Conservation (phyloP, 768 basidiomycete species). For the Boletus barrowsii region DNA sequence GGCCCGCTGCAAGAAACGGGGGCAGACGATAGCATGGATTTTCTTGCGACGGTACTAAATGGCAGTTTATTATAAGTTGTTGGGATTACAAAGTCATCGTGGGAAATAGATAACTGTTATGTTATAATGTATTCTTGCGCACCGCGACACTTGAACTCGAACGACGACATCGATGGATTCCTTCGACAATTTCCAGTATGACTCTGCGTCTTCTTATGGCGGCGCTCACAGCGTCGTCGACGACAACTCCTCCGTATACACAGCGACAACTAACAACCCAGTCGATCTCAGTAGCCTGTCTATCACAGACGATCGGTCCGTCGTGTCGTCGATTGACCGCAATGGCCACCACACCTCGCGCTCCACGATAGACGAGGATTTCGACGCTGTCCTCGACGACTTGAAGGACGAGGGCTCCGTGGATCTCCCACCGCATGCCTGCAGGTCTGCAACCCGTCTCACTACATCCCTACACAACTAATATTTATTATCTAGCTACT, state of each 20-base stretch:
- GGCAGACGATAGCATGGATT: conserved; percentile 43
- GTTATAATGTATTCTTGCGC: conserved; percentile 1
- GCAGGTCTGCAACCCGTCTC: conserved; percentile 62
- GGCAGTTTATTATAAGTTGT: background rate
- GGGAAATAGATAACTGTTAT: conserved; percentile 26
- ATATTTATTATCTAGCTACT: conserved; percentile 61
- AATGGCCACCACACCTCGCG: conserved; percentile 35
- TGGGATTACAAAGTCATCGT: conserved; percentile 17
- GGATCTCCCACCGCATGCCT: conserved; percentile 89
- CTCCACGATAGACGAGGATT: conserved; percentile 69
- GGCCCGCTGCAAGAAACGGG: conserved; percentile 34
- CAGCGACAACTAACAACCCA: conserved; percentile 57
- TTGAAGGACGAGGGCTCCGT: conserved; percentile 76
- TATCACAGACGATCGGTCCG: conserved; percentile 59
- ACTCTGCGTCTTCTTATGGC: conserved; percentile 79
- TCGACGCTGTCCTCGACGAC: conserved; percentile 87
- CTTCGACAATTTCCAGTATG: conserved; percentile 84
- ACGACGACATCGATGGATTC: conserved; percentile 58
- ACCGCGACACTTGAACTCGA: conserved; percentile 5
- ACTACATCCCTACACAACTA: conserved; percentile 1
- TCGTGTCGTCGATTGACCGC: conserved; percentile 39
- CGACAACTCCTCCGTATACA: conserved; percentile 79
- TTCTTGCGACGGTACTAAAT: no score
- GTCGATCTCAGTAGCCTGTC: conserved; percentile 70
- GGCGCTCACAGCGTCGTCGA: conserved; percentile 65